Evolutionary conservation across 169 alveolate species (phyloP), one percentile per base, ranked within the genome.

Genomic region (Eimeria zaria): DNA sequence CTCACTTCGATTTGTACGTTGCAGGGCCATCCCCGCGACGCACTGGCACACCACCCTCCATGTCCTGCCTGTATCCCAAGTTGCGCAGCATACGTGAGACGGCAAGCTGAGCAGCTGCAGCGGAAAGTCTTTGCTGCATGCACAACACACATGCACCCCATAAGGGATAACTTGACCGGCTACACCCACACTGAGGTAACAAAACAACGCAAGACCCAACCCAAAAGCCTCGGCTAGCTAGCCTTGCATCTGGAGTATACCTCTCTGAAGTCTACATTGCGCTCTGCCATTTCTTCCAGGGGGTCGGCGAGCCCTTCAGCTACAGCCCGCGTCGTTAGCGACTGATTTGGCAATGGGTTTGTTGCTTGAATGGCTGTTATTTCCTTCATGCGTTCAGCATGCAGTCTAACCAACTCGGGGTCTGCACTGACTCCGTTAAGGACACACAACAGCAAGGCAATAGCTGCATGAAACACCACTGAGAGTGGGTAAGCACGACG

Each of bases 41-140:
- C 80, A 87, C 93, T 22, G 93, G 93, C 12, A 87, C 81, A 2
- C 83, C 93, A 2, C 71, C 93, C 51, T 87, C 93, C 6, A 30
- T 24, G 16, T 87, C 93, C 60, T 87, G 93, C n/a, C 93, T 58
- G 93, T 87, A 87, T 36, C 93, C 93, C 81, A 87, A 87, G 93
- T 87, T 87, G 44, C 93, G 81, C 64, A 87, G 62, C 93, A 87
- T 87, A 41, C 93, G 80, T 24, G 93, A 62, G 51, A 87, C 93
- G 62, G 93, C 93, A 87, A 87, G 93, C n/a, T 87, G 93, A 39
- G 93, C 93, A 87, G 93, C 93, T 76, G 93, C 93, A 62, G 93
- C 93, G 62, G 93, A 87, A 27, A 87, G 81, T 27, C 93, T 87
- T 87, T 87, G 93, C 93, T 87, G 80, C 93, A 53, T 18, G 41